Evolutionary conservation across 1,284 basidiomycete species (phyloP).

Genomic region (Apiotrichum siamense): DNA sequence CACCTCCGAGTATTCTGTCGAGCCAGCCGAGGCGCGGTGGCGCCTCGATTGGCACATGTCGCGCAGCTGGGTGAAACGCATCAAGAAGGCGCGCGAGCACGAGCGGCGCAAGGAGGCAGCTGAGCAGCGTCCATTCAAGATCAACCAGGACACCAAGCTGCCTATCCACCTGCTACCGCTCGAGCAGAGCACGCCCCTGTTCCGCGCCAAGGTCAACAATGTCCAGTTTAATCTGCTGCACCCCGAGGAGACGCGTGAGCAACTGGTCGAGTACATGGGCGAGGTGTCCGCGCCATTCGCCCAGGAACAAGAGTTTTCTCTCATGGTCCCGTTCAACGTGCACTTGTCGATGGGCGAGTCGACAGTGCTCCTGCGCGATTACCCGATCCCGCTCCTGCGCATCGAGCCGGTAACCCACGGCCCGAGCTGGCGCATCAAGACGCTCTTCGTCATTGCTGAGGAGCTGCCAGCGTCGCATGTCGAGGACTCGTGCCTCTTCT

Average conservation of each 20-base stretch:
- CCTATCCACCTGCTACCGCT: conserved; percentile 51
- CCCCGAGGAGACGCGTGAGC: conserved; percentile 51
- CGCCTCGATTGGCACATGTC: conserved; percentile 69
- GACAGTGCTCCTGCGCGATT: conserved; percentile 67
- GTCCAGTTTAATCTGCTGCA: conserved; percentile 58
- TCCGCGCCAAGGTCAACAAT: conserved; percentile 62
- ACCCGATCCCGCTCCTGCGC: conserved; percentile 53
- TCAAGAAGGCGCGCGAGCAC: conserved; percentile 46
- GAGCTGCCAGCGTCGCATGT: conserved; percentile 60
- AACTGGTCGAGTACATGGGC: conserved; percentile 53
- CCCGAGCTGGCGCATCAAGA: conserved; percentile 51
- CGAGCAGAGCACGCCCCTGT: conserved; percentile 61
- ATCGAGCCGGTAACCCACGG: conserved; percentile 36
- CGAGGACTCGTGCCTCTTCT: conserved; percentile 63
- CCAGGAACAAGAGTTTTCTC: conserved; percentile 63
- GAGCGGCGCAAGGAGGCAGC: conserved; percentile 48
- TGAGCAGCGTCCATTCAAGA: conserved; percentile 30
- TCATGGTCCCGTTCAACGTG: conserved; percentile 79
- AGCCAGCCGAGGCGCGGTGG: conserved; percentile 65
- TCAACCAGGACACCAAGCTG: conserved; percentile 34
- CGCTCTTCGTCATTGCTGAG: conserved; percentile 82
- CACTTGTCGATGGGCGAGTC: conserved; percentile 62
- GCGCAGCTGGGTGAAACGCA: conserved; percentile 67
- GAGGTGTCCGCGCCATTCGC: conserved; percentile 54
- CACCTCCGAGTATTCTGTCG: conserved; percentile 51